Evolutionary conservation across 2,329 filamentous ascomycete species (phyloP).

Genomic region (Daldinia sp.): DNA sequence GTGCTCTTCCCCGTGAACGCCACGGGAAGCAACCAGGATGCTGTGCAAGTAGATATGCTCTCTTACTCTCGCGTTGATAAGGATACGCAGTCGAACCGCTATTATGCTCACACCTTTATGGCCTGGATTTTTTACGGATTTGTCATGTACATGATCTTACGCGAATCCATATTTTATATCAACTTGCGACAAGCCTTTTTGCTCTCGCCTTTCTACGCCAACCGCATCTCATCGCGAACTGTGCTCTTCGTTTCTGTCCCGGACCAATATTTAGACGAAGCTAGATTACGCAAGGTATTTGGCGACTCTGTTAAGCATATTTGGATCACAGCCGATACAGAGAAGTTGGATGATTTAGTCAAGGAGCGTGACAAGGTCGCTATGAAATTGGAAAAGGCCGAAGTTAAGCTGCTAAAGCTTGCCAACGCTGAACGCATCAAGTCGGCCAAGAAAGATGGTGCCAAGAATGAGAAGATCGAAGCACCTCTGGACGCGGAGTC

Average conservation of each 20-base stretch:
- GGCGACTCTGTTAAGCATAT: constrained; percentile 81
- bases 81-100: constrained; percentile 64
- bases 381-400: constrained; percentile 83
- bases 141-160: constrained; percentile 85
- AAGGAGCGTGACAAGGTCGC: constrained; percentile 82
- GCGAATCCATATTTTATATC: constrained; percentile 91
- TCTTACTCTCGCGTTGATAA: constrained; percentile 78
- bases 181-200: constrained; percentile 93
- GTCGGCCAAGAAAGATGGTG: constrained; percentile 55
- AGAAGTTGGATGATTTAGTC: constrained; percentile 81
- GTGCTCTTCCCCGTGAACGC: constrained; percentile 86
- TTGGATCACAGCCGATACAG: constrained; percentile 82
- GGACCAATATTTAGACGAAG: constrained; percentile 76
- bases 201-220: constrained; percentile 82
- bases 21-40: constrained; percentile 71
- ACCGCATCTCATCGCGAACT: constrained; percentile 87
- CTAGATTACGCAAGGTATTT: constrained; percentile 81
- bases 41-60: constrained; percentile 76
- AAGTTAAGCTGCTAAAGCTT: constrained; percentile 82
- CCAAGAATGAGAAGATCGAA: constrained; percentile 54
- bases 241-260: constrained; percentile 91
- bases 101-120: constrained; percentile 83
- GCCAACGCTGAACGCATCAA: constrained; percentile 78
- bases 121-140: constrained; percentile 88
- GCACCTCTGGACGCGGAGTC: constrained; percentile 70